Conservation (phyloP, 371 early-diverging fungal genomes). For the Mortierella sp. region DNA sequence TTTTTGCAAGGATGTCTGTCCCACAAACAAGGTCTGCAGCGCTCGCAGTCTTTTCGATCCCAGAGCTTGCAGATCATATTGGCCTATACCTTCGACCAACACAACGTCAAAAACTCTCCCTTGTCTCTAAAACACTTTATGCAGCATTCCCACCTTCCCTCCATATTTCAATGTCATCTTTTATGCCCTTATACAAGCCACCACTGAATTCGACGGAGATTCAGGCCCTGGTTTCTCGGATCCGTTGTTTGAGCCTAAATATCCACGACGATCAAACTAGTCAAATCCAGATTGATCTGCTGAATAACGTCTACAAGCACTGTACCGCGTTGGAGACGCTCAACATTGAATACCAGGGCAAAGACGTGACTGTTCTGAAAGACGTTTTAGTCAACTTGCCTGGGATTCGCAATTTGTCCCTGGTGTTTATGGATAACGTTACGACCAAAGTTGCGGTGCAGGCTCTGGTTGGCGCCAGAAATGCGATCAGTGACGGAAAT, state of each 20-base stretch:
- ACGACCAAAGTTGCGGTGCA: background rate
- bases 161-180: constrained; percentile 9
- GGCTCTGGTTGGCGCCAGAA: constrained; percentile 1
- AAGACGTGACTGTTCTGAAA: constrained; percentile 5
- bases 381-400: constrained; percentile 6
- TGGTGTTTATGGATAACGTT: constrained; percentile 5
- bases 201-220: background rate
- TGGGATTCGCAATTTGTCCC: constrained; percentile 1
- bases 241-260: constrained; percentile 4
- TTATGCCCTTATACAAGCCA: no score
- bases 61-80: constrained; percentile 19
- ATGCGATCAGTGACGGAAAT: background rate
- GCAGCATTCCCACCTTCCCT: constrained; percentile 3
- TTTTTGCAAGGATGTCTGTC: no score
- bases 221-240: background rate
- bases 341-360: constrained; percentile 14
- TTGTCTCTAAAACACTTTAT: constrained; percentile 18
- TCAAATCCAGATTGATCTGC: background rate
- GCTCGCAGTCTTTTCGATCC: constrained; percentile 26
- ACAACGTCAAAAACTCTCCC: constrained; percentile 2
- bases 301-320: constrained; percentile 7
- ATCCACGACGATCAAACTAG: background rate
- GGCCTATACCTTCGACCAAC: constrained; percentile 16
- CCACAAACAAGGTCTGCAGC: no score
- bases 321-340: background rate